Base-by-base conservation (phyloP, 2,329 filamentous ascomycete species). In the Stromatinia cepivora region DNA sequence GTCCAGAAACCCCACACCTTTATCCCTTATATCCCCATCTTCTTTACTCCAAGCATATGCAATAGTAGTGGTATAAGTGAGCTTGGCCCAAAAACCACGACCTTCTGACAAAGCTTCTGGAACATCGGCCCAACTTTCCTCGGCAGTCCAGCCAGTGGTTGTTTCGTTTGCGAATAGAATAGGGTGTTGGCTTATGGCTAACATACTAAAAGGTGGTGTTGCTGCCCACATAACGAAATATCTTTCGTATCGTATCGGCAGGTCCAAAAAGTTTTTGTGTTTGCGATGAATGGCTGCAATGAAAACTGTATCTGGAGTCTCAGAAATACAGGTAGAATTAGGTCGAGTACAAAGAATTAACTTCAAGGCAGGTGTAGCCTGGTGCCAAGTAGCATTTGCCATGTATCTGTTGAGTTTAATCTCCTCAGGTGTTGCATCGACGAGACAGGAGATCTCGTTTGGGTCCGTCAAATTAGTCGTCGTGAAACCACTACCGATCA, bases 21-120 rank as follows among this genome's bases (percentile, higher is more conserved):
- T 78, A 57, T 77, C 76, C 66, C 73, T 73, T n/a, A 78, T 69
- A 69, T 78, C 76, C n/a, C 75, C 77, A 48, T 75, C 75, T 53
- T 75, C 71, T 52, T 75, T 68, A 5, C 74, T 73, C 79, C 79
- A 80, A 13, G 79, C 78, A 72, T 78, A 81, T 1, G 78, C 77
- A 31, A 81, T 78, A 59, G 78, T 79, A 5, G 80, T 79, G 11
- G 80, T 80, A 67, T 81, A 81, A 1, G 79, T 80, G 68, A 81
- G 80, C 31, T 77, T 76, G 2, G 77, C 79, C 73, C 75, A 77
- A 36, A 71, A 67, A 0, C 66, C 66, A 69, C 73, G 75, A 39
- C 66, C 56, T 48, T 72, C 71, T 3, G 61, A 45, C 39, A 65
- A 42, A n/a, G 72, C 58, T 39, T 73, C 71, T 3, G 71, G 71